Base-by-base conservation (phyloP, 192 early-diverging fungal species). In the Coemansia sp. region DNA sequence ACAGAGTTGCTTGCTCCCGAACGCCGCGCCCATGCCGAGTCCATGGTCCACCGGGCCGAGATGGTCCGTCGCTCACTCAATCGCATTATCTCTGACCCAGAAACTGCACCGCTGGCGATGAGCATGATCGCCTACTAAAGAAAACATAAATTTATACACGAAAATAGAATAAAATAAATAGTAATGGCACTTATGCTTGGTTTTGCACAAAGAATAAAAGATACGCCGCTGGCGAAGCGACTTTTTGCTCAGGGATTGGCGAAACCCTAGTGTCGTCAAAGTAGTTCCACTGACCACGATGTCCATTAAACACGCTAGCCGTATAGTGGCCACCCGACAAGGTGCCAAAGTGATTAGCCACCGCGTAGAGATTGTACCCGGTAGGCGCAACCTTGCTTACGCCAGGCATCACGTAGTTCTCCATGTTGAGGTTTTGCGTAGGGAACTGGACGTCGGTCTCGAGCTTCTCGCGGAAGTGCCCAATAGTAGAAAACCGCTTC, bases 391-490 rank as follows among this genome's bases (percentile, higher is more conserved):
- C 35, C 9, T 36, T 37, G 10, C 63, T 27, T 27, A 46, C 27
- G 14, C 21, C 64, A 0, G 44, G 56, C n/a, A 78, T 77, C 34
- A 89, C 62, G 73, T 90, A 92, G 14, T 59, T 54, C 3, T 84
- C 77, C 77, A 94, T 74, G 68, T 89, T 85, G 56, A 92, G 64
- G 54, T 83, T 73, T 36, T 77, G 74, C 33, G 94, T 81, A 3
- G 96, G 95, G 63, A 95, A 95, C 56, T 91, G 80, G 1, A 98
- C 94, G 69, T 87, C 83, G 0, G 92, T 93, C 53, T 95, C 94
- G 34, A 99, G 72, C 70, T 98, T 98, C 74, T 97, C 90, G 45
- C 91, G 88, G 74, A 98, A 98, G 8, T 94, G 95, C 0, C 96
- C 96, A 60, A 93, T 83, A 36, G 86, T 94, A 19, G 91, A 97